Percentiles rank a stretch among this genome's conserved stretches.
phyloP scores from a whole-genome alignment of 1,284 basidiomycete genomes.

The Pyrrhoderma lamaoense region DNA sequence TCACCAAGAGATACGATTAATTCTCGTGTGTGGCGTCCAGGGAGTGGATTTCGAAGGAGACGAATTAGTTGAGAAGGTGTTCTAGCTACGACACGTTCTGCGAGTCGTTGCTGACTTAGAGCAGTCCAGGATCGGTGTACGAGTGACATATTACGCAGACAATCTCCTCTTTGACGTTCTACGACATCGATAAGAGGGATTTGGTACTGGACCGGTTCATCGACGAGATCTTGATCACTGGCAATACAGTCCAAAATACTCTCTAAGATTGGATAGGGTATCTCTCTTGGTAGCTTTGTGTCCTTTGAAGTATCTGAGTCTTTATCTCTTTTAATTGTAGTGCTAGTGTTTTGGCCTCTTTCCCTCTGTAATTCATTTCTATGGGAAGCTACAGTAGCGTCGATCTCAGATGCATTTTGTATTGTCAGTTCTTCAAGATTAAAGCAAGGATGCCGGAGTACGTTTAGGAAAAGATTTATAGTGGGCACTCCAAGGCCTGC shows the following conservation, averaged over 20 bases:
- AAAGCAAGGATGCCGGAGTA: constrained; percentile 10
- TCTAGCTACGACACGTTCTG: constrained; percentile 9
- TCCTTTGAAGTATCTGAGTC: neutral
- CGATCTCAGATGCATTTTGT: constrained; percentile 11
- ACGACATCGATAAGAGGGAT: constrained; percentile 9
- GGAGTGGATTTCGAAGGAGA: constrained; percentile 13
- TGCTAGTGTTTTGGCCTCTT: neutral
- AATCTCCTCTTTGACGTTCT: constrained; percentile 8
- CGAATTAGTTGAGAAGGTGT: constrained; percentile 10
- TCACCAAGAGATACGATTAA: constrained; percentile 13
- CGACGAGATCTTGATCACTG: constrained; percentile 8
- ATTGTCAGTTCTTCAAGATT: constrained; percentile 6
- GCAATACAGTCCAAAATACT: constrained; percentile 14
- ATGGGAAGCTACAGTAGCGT: constrained; percentile 7
- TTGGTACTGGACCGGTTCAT: constrained; percentile 11
- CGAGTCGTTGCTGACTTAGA: constrained; percentile 14
- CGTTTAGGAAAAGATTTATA: constrained; percentile 16
- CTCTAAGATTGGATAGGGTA: constrained; percentile 16
- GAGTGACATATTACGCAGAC: constrained; percentile 9
- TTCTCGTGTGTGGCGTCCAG: constrained; percentile 14
- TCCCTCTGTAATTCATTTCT: neutral
- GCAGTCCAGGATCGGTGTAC: constrained; percentile 17
- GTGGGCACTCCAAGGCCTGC: constrained; percentile 10
- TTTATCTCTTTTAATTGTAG: no score
- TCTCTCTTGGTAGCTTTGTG: neutral